Evolutionary conservation across 2,329 filamentous ascomycete species (phyloP).

Genomic region (Fusarium sororula): DNA sequence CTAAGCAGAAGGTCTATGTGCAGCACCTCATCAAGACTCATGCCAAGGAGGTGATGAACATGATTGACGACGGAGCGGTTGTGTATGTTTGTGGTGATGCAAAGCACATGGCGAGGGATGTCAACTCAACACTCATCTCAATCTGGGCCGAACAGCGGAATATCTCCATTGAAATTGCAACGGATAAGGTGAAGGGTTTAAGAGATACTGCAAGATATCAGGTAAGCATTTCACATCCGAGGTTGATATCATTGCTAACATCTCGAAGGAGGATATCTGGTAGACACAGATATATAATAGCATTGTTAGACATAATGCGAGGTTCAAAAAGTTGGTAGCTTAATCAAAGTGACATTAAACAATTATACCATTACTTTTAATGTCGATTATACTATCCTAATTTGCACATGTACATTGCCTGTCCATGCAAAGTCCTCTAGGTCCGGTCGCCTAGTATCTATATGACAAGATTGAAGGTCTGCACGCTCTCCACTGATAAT

Average conservation of each 20-base stretch:
- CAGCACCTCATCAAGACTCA: neutral
- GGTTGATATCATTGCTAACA: neutral
- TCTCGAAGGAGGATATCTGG: neutral
- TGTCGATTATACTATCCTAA: neutral
- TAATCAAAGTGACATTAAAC: neutral
- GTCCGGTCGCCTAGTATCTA: too few relatives aligned
- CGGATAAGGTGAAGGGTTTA: neutral
- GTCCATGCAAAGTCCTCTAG: too few relatives aligned
- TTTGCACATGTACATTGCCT: neutral
- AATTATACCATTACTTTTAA: rapidly evolving
- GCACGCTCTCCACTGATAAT: rapidly evolving
- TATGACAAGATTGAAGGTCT: rapidly evolving
- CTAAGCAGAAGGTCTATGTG: neutral
- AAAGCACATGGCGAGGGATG: neutral
- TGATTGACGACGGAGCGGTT: neutral
- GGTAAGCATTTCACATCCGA: neutral
- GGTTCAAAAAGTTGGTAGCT: rapidly evolving
- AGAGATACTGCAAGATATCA: neutral
- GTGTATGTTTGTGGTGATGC: neutral
- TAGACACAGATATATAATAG: rapidly evolving
- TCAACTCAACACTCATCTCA: neutral
- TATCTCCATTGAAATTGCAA: rapidly evolving
- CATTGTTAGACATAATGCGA: rapidly evolving
- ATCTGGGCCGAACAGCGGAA: neutral
- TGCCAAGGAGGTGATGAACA: neutral